These are phyloP conservation scores for Yamadazyma sp. DNA, from an alignment of 1,139 yeast species.

Conservation along the genomic window DNA sequence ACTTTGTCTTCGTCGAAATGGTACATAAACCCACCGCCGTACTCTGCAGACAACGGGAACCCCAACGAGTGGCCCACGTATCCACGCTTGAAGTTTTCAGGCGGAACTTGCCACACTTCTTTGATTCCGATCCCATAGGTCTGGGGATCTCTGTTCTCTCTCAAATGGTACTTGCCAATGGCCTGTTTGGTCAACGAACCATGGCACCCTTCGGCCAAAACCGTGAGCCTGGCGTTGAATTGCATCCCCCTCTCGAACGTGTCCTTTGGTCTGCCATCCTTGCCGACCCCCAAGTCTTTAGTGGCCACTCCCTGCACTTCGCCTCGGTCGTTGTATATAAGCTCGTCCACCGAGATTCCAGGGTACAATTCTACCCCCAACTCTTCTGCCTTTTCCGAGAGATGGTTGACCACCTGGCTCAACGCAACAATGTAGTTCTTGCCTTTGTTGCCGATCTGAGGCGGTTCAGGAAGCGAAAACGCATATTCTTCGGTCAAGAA, in stretches of 20 bases:
- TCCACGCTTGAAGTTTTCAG: slow-evolving; percentile 79
- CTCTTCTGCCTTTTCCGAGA: slow-evolving; percentile 88
- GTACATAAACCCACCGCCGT: slow-evolving; percentile 97
- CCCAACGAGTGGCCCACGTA: slow-evolving; percentile 88
- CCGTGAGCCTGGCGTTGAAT: slow-evolving; percentile 83
- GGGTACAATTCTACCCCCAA: slow-evolving; percentile 93
- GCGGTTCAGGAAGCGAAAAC: slow-evolving; percentile 86
- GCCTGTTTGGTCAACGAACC: slow-evolving; percentile 85
- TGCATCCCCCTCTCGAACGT: slow-evolving; percentile 95
- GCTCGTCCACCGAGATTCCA: slow-evolving; percentile 84
- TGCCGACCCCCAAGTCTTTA: slow-evolving; percentile 82
- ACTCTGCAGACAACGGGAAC: slow-evolving; percentile 71
- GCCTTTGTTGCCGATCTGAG: slow-evolving; percentile 79
- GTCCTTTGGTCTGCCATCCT: slow-evolving; percentile 72
- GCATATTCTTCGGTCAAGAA: slow-evolving; percentile 59
- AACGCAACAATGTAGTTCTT: slow-evolving; percentile 84
- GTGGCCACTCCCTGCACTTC: slow-evolving; percentile 89
- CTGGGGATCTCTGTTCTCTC: slow-evolving; percentile 70
- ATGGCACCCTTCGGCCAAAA: slow-evolving; percentile 95
- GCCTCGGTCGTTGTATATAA: slow-evolving; percentile 59
- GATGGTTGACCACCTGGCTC: slow-evolving; percentile 75
- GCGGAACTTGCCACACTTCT: slow-evolving; percentile 96
- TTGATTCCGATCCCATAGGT: slow-evolving; percentile 94
- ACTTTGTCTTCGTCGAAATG: slow-evolving; percentile 94
- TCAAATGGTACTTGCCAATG: slow-evolving; percentile 64